phyloP scores from a whole-genome alignment of 2,329 filamentous ascomycete genomes.

The Fusarium newnesense region DNA sequence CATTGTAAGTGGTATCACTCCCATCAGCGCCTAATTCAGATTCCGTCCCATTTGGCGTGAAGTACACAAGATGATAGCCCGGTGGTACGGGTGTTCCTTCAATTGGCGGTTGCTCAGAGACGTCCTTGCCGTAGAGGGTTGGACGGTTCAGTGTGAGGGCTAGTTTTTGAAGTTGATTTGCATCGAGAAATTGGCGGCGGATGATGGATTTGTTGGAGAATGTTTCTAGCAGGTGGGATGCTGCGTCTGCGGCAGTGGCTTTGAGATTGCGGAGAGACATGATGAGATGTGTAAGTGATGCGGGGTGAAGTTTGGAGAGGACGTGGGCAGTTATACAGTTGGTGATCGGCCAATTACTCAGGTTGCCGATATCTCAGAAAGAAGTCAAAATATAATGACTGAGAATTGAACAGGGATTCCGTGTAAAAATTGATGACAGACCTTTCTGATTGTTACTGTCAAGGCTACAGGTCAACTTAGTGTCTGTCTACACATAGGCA shows the following conservation, averaged over 20 bases:
- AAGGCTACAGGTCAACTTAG: not conserved
- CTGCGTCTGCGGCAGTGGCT: constrained; percentile 44
- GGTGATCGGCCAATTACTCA: not conserved
- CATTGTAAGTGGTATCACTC: constrained; percentile 69
- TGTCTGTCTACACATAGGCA: not conserved
- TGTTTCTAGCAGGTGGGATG: constrained; percentile 46
- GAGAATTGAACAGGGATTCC: rapidly evolving
- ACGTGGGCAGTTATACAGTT: too few relatives aligned
- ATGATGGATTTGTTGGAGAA: constrained; percentile 44
- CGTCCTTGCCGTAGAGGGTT: constrained; percentile 51
- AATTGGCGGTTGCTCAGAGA: constrained; percentile 51
- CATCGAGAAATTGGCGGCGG: constrained; percentile 64
- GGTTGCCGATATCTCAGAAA: not conserved
- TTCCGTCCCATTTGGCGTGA: constrained; percentile 67
- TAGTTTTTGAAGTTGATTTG: constrained; percentile 71
- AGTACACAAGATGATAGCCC: constrained; percentile 72
- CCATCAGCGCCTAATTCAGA: constrained; percentile 67
- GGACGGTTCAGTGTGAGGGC: constrained; percentile 66
- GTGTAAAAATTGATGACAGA: rapidly evolving
- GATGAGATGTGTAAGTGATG: constrained; percentile 13
- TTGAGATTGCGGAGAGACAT: constrained; percentile 30
- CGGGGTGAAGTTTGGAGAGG: constrained; percentile 8
- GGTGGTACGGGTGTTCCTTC: constrained; percentile 63
- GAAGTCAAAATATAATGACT: not conserved
- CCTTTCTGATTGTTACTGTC: not conserved